Base-by-base conservation (phyloP, 306 rosid genomes). In the Begonia peltatifolia region DNA sequence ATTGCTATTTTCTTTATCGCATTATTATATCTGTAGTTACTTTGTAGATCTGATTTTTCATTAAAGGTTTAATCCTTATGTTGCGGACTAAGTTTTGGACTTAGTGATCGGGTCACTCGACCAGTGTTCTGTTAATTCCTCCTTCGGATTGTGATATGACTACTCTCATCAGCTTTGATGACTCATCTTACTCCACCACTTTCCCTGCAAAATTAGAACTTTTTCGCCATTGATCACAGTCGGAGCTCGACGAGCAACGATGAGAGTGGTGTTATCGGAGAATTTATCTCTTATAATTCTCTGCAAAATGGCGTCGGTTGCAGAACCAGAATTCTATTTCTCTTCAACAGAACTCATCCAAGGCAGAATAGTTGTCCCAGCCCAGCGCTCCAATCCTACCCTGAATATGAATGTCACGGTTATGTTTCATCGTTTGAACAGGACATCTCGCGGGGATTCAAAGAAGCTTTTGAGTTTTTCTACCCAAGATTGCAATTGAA, bases 401-500 rank as follows among this genome's bases (percentile, higher is more conserved):
- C 23, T 20, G 2, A 2, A 20, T 20, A 20, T 20, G 2, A 20
- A 20, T 20, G 23, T 20, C 23, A 20, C 23, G 23, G 23, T 20
- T 20, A 20, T 20, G 23, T 20, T 20, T 20, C 23, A 70, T 83
- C 85, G 81, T 67, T 62, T n/a, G n/a, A n/a, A n/a, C n/a, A n/a
- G n/a, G n/a, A n/a, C n/a, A n/a, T n/a, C 76, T 0, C 92, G 70
- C 13, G 60, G 67, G 2, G 76, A 70, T 51, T 81, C 75, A 0
- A 84, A 58, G 36, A 59, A 23, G 42, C 14, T 63, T 64, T 75
- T 75, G 61, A 84, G 84, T 10, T 81, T 79, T 5, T 74, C 85
- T 57, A 74, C 94, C 96, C 96, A 87, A 0, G 94, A 87, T 47
- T 87, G 94, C 15, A 87, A 64, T 60, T 81, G 84, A 5, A 87